Evolutionary conservation across 2,329 filamentous ascomycete genomes (phyloP), one percentile per base, ranked within the genome.

Genomic region (Pseudogymnoascus sp.): DNA sequence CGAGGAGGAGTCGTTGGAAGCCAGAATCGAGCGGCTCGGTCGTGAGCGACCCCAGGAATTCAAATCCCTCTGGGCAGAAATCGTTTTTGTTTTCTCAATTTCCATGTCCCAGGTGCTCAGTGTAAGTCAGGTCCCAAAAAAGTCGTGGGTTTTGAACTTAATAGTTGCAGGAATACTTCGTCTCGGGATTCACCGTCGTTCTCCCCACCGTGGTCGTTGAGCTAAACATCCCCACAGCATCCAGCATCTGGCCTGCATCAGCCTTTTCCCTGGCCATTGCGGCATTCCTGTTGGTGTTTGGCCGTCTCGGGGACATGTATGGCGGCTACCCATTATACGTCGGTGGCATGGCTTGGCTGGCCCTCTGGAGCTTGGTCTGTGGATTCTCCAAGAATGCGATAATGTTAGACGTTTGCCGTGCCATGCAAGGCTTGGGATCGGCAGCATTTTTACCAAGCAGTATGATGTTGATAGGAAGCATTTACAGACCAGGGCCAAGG

Each of bases 151-250:
- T 43, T 23, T 7, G 11, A 25, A n/a, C 2, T 39, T 68, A 62
- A 69, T 61, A 23, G 6, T 13, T 31, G 28, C 65, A 82, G 78
- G 86, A 88, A 74, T 88, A 85, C 71, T 85, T 85, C 67, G 81
- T 93, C 61, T 89, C 87, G 57, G 91, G 91, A 34, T 95, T 93
- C 73, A 83, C 83, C 65, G 88, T 89, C 68, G 83, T 93, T 25
- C 75, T 93, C 0, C 90, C 90, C 0, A 84, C 84, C 0, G 74
- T 95, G 2, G 79, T 85, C 10, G 72, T 75, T 10, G 80, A 84
- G 1, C 80, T 95, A 3, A 63, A 84, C 41, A 92, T 95, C 43
- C 84, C 89, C 0, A 80, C 75, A 71, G 80, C 72, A 45, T 85
- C 71, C 69, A 82, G 72, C 75, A 90, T 77, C 76, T 90, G 85